These are phyloP conservation scores for Zymoseptoria crescenta DNA, from an alignment of 2,329 filamentous ascomycete species.

Conservation along the genomic window DNA sequence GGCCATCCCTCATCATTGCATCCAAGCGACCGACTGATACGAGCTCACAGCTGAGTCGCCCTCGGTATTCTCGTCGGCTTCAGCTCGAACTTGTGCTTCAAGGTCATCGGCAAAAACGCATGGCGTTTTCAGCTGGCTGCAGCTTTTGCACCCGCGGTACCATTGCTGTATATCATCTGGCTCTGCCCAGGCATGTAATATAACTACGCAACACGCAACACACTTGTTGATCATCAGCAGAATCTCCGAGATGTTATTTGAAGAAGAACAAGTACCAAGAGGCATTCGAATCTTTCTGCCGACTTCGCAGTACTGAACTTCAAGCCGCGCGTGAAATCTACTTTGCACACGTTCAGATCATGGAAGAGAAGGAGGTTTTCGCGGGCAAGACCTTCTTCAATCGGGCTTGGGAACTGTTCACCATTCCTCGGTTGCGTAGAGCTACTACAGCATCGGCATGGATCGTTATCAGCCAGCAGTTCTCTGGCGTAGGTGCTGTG, in stretches of 20 bases:
- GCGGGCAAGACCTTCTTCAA: constrained; percentile 6
- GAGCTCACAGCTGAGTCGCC: constrained; percentile 34
- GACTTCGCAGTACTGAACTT: constrained; percentile 23
- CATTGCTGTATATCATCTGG: constrained; percentile 50
- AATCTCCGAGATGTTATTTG: constrained; percentile 23
- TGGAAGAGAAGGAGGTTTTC: constrained; percentile 20
- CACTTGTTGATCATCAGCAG: constrained; percentile 2
- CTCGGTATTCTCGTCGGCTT: constrained; percentile 58
- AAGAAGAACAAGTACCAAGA: constrained; percentile 17
- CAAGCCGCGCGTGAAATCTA: constrained; percentile 27
- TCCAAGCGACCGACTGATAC: constrained; percentile 56
- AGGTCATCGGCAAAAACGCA: constrained; percentile 46
- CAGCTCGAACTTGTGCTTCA: constrained; percentile 51
- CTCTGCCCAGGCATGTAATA: constrained; percentile 27
- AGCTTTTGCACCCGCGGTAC: constrained; percentile 57
- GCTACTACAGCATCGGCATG: constrained; percentile 16
- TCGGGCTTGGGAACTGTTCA: constrained; percentile 17
- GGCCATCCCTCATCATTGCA: constrained; percentile 45
- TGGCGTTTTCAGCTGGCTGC: constrained; percentile 58
- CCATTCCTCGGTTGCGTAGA: constrained; percentile 19
- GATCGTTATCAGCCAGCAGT: constrained; percentile 19
- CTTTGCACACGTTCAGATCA: constrained; percentile 20
- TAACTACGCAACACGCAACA: no score
- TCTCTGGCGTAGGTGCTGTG: constrained; percentile 20
- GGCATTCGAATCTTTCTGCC: constrained; percentile 40